Percentiles rank a stretch among this genome's conserved stretches.
Conservation (phyloP, 202 grass and related monocot species). For the Thinopyrum obtusiflorum region DNA sequence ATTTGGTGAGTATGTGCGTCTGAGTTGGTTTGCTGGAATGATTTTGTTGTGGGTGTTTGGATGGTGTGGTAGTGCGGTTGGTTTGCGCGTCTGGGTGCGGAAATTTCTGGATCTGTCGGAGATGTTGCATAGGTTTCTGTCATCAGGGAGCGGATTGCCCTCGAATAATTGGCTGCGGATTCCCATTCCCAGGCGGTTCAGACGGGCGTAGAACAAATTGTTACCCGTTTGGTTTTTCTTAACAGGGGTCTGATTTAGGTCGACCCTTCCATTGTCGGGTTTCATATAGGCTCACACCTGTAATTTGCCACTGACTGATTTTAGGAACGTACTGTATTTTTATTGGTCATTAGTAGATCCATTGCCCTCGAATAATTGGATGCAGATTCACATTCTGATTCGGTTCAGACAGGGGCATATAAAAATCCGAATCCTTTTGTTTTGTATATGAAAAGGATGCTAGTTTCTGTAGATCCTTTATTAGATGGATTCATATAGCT, state of each 20-base stretch:
- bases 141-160: neutral
- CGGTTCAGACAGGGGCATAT: conserved; percentile 67
- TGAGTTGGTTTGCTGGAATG: neutral
- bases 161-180: conserved; percentile 45
- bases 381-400: conserved; percentile 25
- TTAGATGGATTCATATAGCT: neutral
- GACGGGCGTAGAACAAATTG: conserved; percentile 50
- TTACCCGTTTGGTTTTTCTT: neutral
- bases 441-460: neutral
- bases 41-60: neutral
- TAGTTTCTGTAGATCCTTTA: neutral
- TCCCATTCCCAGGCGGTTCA: conserved; percentile 40
- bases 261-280: neutral
- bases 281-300: neutral
- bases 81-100: neutral
- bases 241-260: neutral
- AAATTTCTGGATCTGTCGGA: neutral
- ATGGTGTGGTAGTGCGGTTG: neutral
- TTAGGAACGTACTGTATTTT: accelerated
- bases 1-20: neutral
- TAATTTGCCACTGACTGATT: neutral
- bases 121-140: neutral
- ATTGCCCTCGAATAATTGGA: conserved; percentile 60
- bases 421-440: conserved; percentile 31
- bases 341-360: accelerated